Evolutionary conservation across 176 grass and related monocot genomes (phyloP).

Genomic region (Raddia guianensis): DNA sequence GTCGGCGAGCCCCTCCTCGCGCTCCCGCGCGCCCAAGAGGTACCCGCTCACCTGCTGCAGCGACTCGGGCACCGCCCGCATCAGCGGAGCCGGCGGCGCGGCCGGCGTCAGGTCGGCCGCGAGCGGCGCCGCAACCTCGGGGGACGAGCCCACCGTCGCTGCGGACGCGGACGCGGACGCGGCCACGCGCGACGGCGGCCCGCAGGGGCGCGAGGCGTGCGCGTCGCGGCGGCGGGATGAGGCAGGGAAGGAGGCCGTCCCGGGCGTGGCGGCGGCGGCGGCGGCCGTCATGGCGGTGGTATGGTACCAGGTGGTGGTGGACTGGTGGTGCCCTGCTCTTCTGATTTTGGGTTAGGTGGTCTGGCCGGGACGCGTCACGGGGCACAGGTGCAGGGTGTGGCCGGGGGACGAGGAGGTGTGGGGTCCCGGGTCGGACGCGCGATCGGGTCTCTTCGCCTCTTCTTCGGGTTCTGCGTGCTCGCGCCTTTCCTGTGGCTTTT

Average conservation of each 20-base stretch:
- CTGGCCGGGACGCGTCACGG: slow-evolving; percentile 2
- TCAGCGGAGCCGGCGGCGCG: slow-evolving; percentile 33
- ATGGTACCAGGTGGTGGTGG: too few relatives aligned
- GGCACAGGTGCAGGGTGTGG: not conserved
- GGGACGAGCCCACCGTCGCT: slow-evolving; percentile 18
- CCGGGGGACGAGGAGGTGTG: not conserved
- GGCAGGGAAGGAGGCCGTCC: not conserved
- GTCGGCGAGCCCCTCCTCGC: not conserved
- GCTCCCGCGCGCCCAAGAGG: slow-evolving; percentile 47
- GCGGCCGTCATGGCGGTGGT: slow-evolving; percentile 58
- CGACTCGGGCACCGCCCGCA: slow-evolving; percentile 66
- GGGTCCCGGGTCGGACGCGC: not conserved
- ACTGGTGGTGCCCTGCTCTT: not conserved
- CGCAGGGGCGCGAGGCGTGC: not conserved
- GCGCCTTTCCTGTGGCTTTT: not conserved
- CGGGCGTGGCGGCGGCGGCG: slow-evolving; percentile 32
- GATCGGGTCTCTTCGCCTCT: not conserved
- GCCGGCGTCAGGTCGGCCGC: slow-evolving; percentile 19
- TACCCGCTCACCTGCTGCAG: slow-evolving; percentile 70
- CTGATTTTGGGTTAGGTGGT: not conserved
- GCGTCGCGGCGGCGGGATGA: not conserved
- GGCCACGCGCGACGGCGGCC: slow-evolving; percentile 10
- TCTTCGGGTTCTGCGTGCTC: not conserved
- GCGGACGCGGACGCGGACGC: not conserved
- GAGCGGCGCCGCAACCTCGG: slow-evolving; percentile 29